phyloP scores from a whole-genome alignment of 176 grass and related monocot species.

The Zea mays region DNA sequence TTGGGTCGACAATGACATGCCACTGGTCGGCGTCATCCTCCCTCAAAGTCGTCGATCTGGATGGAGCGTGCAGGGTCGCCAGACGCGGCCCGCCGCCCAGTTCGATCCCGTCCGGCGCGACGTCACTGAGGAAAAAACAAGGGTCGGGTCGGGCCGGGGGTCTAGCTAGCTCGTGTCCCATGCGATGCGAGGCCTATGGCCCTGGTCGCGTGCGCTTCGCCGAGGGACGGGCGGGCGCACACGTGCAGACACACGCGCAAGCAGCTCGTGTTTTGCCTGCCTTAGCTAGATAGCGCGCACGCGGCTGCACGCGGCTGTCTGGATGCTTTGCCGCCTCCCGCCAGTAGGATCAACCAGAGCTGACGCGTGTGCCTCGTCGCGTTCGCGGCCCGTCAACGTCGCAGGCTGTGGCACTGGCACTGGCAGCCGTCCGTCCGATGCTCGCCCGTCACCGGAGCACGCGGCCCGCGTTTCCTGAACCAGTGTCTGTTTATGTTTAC shows the following conservation, averaged over 20 bases:
- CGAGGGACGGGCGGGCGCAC: background rate
- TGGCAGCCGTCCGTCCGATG: too few relatives aligned
- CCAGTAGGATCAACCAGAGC: too few relatives aligned
- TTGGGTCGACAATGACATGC: background rate
- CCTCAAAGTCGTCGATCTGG: background rate
- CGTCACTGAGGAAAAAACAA: background rate
- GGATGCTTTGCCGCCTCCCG: too few relatives aligned
- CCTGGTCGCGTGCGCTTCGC: background rate
- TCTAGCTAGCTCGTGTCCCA: background rate
- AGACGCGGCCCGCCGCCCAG: background rate
- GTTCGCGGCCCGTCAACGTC: too few relatives aligned
- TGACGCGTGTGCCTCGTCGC: background rate
- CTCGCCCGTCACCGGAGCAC: too few relatives aligned
- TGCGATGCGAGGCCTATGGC: background rate
- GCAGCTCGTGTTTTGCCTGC: too few relatives aligned
- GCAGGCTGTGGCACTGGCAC: too few relatives aligned
- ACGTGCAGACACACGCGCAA: background rate
- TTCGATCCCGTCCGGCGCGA: background rate
- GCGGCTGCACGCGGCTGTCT: too few relatives aligned
- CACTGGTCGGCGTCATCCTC: constrained; percentile 7
- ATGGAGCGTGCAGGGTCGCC: background rate
- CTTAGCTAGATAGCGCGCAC: too few relatives aligned
- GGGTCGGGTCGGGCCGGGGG: background rate
- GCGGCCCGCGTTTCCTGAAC: too few relatives aligned
- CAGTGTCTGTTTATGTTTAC: too few relatives aligned